phyloP scores from a whole-genome alignment of 2,329 filamentous ascomycete species.

The Geosmithia flava region DNA sequence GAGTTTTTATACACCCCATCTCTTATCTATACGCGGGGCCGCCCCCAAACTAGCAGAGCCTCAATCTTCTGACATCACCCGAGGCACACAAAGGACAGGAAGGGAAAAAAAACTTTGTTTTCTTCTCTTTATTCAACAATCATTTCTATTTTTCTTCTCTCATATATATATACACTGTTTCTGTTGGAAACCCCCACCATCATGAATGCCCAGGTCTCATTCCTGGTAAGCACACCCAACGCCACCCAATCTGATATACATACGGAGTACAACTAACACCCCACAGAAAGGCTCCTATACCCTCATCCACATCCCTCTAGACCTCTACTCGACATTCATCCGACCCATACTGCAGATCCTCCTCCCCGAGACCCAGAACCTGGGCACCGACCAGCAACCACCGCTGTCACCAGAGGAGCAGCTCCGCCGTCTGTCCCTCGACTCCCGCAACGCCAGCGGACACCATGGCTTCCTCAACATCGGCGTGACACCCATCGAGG shows the following conservation, averaged over 20 bases:
- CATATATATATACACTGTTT: no score
- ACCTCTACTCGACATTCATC: constrained; percentile 65
- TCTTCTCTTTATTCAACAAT: no score
- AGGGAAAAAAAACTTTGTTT: no score
- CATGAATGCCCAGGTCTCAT: constrained; percentile 38
- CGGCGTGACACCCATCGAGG: constrained; percentile 83
- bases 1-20: no score
- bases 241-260: background rate
- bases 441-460: constrained; percentile 31
- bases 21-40: no score
- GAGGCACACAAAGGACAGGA: no score
- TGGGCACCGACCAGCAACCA: constrained; percentile 15
- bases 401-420: constrained; percentile 19
- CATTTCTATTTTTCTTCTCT: no score
- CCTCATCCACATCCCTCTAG: constrained; percentile 79
- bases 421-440: constrained; percentile 33
- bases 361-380: constrained; percentile 46
- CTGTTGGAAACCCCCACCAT: no score
- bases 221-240: constrained; percentile 26
- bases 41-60: no score
- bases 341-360: constrained; percentile 81
- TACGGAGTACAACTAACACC: no score
- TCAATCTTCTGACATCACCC: no score
- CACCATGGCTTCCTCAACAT: constrained; percentile 89
- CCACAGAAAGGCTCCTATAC: constrained; percentile 71